Conservation (phyloP, 257 asterid genomes). For the Solanum peruvianum region DNA sequence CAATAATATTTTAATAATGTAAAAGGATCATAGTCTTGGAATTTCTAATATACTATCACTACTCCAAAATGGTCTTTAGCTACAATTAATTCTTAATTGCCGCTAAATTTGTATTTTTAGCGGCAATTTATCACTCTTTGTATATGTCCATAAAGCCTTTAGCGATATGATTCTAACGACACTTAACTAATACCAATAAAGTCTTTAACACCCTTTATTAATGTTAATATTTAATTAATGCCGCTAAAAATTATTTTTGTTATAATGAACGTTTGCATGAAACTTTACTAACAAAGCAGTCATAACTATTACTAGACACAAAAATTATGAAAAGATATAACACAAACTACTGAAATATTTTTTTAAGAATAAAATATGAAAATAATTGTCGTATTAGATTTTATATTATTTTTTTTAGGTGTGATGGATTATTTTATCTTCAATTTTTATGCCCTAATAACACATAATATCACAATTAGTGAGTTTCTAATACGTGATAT, state of each 20-base stretch:
- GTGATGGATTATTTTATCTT: too few species aligned
- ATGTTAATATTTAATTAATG: too few species aligned
- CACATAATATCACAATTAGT: not conserved
- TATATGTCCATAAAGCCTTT: too few species aligned
- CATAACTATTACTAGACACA: not conserved
- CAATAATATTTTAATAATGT: not conserved
- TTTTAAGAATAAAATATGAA: too few species aligned
- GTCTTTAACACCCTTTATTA: too few species aligned
- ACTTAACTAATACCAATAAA: too few species aligned
- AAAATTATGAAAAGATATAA: not conserved
- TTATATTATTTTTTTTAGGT: not conserved
- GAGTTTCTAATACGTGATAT: not conserved
- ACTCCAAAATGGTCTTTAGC: too few species aligned
- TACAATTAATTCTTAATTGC: too few species aligned
- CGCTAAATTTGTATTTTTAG: too few species aligned
- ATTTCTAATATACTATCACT: not conserved
- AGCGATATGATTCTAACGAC: too few species aligned
- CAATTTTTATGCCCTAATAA: not conserved
- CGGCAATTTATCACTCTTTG: too few species aligned
- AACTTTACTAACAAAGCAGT: not conserved
- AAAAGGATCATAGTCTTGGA: not conserved
- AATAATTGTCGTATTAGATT: not conserved
- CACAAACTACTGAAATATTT: not conserved
- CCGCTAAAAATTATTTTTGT: too few species aligned
- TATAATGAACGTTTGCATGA: not conserved